Percentiles rank a stretch among this genome's conserved stretches.
Evolutionary conservation across 257 asterid species (phyloP).

Genomic region (Rubia yunnanensis): DNA sequence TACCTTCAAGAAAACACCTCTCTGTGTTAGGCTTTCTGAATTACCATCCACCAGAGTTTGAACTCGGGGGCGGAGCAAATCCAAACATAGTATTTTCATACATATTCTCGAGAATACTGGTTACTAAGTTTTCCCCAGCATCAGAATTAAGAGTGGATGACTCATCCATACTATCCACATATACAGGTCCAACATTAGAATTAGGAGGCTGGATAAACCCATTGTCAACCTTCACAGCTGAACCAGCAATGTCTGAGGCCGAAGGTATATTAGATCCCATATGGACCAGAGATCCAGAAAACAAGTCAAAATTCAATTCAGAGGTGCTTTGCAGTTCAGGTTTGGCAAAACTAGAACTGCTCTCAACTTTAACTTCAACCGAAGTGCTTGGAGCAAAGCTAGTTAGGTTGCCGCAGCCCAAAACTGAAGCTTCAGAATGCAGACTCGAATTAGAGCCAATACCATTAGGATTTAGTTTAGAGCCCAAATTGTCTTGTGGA

Average conservation of each 20-base stretch:
- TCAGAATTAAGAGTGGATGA: slow-evolving; percentile 21
- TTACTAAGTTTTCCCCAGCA: slow-evolving; percentile 22
- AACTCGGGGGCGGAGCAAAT: slow-evolving; percentile 38
- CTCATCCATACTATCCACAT: slow-evolving; percentile 21
- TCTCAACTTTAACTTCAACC: slow-evolving; percentile 9
- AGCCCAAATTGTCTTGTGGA: slow-evolving; percentile 5
- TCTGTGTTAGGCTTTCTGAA: slow-evolving; percentile 20
- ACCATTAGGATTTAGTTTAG: slow-evolving; percentile 22
- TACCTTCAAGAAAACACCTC: slow-evolving; percentile 2
- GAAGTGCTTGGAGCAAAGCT: slow-evolving; percentile 3
- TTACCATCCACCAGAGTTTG: slow-evolving; percentile 43
- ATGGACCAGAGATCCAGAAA: not conserved
- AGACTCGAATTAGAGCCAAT: slow-evolving; percentile 1
- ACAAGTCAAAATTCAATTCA: not conserved
- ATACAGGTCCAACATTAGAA: slow-evolving; percentile 21
- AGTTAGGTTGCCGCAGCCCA: slow-evolving; percentile 19
- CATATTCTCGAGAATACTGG: slow-evolving; percentile 20
- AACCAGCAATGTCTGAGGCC: slow-evolving; percentile 29
- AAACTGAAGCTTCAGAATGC: not conserved
- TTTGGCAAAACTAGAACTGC: not conserved
- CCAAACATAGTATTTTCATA: slow-evolving; percentile 15
- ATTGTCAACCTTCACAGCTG: slow-evolving; percentile 15
- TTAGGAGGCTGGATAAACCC: slow-evolving; percentile 22
- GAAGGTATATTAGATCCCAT: slow-evolving; percentile 22
- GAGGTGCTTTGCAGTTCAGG: not conserved